A percentile compares a stretch with the other conserved stretches of the same genome.
Conservation (phyloP, 768 basidiomycete genomes). For the Kwoniella mangroviensis region DNA sequence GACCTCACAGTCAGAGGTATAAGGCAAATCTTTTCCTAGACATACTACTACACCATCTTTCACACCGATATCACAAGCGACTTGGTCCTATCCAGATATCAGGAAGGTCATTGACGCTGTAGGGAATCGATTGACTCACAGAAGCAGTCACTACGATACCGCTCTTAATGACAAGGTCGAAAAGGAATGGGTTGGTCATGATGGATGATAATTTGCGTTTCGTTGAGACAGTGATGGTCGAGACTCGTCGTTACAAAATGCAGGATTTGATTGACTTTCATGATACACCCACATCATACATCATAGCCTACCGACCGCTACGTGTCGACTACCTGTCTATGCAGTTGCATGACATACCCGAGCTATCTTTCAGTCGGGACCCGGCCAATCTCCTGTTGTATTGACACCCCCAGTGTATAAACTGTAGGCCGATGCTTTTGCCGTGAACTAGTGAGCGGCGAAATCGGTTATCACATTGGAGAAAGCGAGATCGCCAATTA, state of each 20-base stretch:
- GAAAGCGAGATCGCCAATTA: no score
- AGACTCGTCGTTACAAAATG: no score
- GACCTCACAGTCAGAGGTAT: slow-evolving; percentile 38
- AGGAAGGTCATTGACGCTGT: background rate
- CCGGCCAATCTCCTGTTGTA: background rate
- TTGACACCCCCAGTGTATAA: background rate
- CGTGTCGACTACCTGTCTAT: background rate
- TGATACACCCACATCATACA: no score
- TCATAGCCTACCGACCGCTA: background rate
- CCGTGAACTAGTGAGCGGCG: slow-evolving; percentile 5
- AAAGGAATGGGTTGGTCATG: slow-evolving; percentile 16
- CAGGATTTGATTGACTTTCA: background rate
- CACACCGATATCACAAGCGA: slow-evolving; percentile 57
- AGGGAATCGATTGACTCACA: slow-evolving; percentile 12
- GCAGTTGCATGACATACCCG: background rate
- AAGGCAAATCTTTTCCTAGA: slow-evolving; percentile 42
- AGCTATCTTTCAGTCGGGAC: background rate
- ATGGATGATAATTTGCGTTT: background rate
- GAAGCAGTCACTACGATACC: slow-evolving; percentile 44
- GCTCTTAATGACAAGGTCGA: slow-evolving; percentile 35
- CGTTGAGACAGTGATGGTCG: background rate
- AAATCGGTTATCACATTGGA: background rate
- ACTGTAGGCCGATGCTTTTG: background rate
- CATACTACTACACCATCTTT: slow-evolving; percentile 56
- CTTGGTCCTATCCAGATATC: slow-evolving; percentile 27